Conservation (phyloP, 2,329 filamentous ascomycete genomes). For the Colletotrichum sojae region DNA sequence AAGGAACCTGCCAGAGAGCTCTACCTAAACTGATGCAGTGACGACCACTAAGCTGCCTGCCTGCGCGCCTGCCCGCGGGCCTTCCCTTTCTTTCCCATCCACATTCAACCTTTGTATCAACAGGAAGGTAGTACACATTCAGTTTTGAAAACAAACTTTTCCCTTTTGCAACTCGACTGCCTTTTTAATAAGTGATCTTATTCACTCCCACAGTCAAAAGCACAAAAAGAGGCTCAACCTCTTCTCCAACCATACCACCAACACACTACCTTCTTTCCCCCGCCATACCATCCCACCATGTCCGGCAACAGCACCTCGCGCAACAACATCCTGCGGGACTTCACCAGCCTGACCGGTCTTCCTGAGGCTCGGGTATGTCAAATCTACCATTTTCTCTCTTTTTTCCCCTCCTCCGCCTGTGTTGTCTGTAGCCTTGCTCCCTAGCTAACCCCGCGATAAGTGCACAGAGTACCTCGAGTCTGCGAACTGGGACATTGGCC, state of each 20-base stretch:
- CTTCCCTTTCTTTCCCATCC: background rate
- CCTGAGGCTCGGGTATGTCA: constrained; percentile 37
- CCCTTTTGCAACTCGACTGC: too few relatives aligned
- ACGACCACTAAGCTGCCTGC: constrained; percentile 39
- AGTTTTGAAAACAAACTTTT: too few relatives aligned
- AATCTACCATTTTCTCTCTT: background rate
- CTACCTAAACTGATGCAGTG: constrained; percentile 20
- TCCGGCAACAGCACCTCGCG: constrained; percentile 39
- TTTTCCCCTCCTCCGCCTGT: background rate
- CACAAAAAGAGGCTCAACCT: background rate
- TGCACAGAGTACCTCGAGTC: constrained; percentile 76
- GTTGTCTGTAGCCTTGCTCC: constrained; percentile 14
- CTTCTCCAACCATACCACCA: background rate
- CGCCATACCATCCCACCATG: constrained; percentile 27
- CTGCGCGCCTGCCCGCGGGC: background rate
- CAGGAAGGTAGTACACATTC: too few relatives aligned
- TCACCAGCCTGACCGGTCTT: constrained; percentile 35
- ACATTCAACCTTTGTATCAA: background rate
- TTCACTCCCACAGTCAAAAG: background rate
- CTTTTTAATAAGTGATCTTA: too few relatives aligned
- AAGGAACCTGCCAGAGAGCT: constrained; percentile 38
- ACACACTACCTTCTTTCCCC: background rate
- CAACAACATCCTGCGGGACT: constrained; percentile 39
- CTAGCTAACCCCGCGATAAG: constrained; percentile 55
- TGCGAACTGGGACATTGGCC: constrained; percentile 76